Evolutionary conservation across 495 filamentous ascomycete species (phyloP), one percentile per base, ranked within the genome.

Genomic region (Neurospora tetrasperma): DNA sequence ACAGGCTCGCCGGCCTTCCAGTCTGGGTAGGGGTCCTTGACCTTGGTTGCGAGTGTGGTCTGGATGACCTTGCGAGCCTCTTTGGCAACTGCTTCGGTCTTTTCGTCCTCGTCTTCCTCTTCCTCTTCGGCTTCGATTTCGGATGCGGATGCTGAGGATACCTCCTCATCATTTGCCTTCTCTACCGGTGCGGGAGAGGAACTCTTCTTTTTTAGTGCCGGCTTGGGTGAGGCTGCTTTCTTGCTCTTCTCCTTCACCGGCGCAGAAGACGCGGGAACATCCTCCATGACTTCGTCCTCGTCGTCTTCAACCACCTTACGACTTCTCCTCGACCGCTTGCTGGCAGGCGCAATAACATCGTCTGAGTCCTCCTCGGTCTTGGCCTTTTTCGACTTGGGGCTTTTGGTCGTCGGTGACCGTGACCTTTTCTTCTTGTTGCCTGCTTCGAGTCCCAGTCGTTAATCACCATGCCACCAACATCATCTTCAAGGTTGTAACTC

Each of bases 1-100:
- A 97, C 93, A 39, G 94, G 93, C 54, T 92, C 88, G 42, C 94
- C 94, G 23, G 90, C 81, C 78, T 93, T 90, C 96, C 96, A 99
- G 80, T 99, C 95, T 6, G 94, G 94, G 82, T 94, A 98, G 62
- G 92, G 92, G 80, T 97, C 92, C 73, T 93, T 91, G 12, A 82
- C 82, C 39, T 84, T 83, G 71, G 83, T 86, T 27, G 85, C 87
- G 66, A 98, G 81, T 5, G 89, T 91, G 4, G 90, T 89, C 76
- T 98, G 95, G n/a, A 96, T 87, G 76, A 92, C 92, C 77, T 95
- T 88, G 41, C 93, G 90, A 12, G 89, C 90, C 81, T 96, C 94
- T 23, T 88, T 90, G 54, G 90, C 90, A 39, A 89, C 81, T 72
- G 92, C 90, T 0, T 94, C 91, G 75, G 93, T 92, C 76, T 92